A percentile compares a stretch with the other conserved stretches of the same genome.
These are phyloP conservation scores for Lavandula angustifolia DNA, from an alignment of 257 asterid species.

Conservation along the genomic window DNA sequence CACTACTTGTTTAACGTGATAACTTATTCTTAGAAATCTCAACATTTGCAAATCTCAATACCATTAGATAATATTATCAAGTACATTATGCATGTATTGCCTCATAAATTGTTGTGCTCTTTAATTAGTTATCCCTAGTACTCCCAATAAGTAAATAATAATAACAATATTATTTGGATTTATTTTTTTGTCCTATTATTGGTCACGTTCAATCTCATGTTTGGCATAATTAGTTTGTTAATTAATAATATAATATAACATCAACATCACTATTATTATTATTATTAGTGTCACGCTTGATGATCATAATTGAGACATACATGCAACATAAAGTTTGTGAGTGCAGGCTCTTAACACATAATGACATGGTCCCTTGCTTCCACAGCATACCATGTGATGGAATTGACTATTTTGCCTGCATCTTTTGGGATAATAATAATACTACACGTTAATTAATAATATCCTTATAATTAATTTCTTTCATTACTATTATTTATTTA, in stretches of 20 bases:
- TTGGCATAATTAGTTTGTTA: neutral
- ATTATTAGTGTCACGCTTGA: neutral
- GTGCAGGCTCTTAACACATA: slow-evolving; percentile 32
- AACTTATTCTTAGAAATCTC: slow-evolving; percentile 22
- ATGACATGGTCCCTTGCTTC: slow-evolving; percentile 43
- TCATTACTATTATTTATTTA: too few relatives aligned
- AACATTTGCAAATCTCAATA: slow-evolving; percentile 36
- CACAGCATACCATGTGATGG: slow-evolving; percentile 51
- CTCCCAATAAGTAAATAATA: too few relatives aligned
- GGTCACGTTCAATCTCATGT: too few relatives aligned
- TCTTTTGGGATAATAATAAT: slow-evolving; percentile 2
- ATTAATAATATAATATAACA: too few relatives aligned
- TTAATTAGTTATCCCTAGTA: too few relatives aligned
- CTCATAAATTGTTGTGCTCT: slow-evolving; percentile 30
- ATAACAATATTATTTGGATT: too few relatives aligned
- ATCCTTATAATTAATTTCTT: too few relatives aligned
- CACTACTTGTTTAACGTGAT: slow-evolving; percentile 4
- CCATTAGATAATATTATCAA: slow-evolving; percentile 40
- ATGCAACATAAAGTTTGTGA: slow-evolving; percentile 38
- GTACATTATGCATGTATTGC: slow-evolving; percentile 22
- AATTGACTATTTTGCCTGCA: slow-evolving; percentile 26
- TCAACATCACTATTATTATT: too few relatives aligned
- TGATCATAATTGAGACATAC: slow-evolving; percentile 31
- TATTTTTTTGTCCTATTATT: too few relatives aligned
- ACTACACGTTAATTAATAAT: too few relatives aligned